Percentiles rank a stretch among this genome's conserved stretches.
phyloP scores from a whole-genome alignment of 257 asterid species.

The Salvia splendens region DNA sequence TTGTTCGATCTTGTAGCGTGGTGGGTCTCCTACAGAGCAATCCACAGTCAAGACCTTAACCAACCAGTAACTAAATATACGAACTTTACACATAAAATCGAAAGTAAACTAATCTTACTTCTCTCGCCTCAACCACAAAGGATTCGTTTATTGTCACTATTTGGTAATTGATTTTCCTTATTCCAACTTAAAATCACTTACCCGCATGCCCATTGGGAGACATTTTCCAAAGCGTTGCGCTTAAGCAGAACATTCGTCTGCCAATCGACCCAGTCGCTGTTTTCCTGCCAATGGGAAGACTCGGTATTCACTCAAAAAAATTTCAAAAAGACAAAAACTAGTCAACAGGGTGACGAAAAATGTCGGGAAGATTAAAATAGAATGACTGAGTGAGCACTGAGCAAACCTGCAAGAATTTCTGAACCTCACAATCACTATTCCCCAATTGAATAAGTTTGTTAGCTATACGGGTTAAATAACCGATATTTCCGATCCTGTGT shows the following conservation, averaged over 20 bases:
- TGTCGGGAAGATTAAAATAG: constrained; percentile 5
- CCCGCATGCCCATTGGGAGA: constrained; percentile 94
- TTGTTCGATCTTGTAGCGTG: constrained; percentile 70
- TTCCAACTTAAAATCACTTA: constrained; percentile 38
- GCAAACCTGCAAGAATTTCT: constrained; percentile 67
- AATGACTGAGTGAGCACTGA: constrained; percentile 8
- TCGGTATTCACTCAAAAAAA: no score
- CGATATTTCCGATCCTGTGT: constrained; percentile 85
- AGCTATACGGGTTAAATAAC: constrained; percentile 82
- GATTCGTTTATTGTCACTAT: constrained; percentile 79
- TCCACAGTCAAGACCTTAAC: no score
- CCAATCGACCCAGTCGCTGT: constrained; percentile 79
- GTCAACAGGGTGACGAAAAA: not conserved
- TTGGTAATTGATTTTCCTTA: constrained; percentile 39
- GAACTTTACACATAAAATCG: constrained; percentile 4
- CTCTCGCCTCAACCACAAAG: constrained; percentile 18
- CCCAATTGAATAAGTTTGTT: constrained; percentile 75
- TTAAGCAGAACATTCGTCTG: constrained; percentile 61
- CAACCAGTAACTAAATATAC: constrained; percentile 22
- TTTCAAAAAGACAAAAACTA: no score
- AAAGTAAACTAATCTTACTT: no score
- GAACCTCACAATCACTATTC: constrained; percentile 50
- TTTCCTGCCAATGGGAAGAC: constrained; percentile 57
- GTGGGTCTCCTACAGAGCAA: constrained; percentile 79
- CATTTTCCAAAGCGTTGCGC: constrained; percentile 78